phyloP scores from a whole-genome alignment of 2,329 filamentous ascomycete genomes.

The Claviceps cyperi region DNA sequence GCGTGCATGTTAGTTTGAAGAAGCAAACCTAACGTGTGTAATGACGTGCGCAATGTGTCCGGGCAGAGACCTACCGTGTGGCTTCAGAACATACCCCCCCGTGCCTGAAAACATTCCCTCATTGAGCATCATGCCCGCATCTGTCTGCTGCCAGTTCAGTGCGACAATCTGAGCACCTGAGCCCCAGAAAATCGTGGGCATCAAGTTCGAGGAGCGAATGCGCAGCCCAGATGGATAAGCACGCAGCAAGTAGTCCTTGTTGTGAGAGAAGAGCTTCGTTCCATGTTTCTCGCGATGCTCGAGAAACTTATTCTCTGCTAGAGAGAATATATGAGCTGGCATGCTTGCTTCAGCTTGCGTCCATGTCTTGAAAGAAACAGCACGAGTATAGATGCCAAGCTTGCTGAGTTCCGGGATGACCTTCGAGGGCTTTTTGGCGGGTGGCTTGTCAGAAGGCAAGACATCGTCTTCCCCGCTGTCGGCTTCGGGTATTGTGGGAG shows the following conservation, averaged over 20 bases:
- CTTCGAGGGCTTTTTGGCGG: constrained; percentile 34
- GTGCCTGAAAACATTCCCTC: constrained; percentile 80
- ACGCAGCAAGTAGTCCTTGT: constrained; percentile 69
- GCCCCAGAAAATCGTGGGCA: constrained; percentile 74
- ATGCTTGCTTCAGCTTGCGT: constrained; percentile 54
- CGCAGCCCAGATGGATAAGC: constrained; percentile 76
- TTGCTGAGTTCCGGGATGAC: constrained; percentile 61
- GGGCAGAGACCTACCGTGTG: constrained; percentile 35
- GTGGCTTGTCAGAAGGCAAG: constrained; percentile 27
- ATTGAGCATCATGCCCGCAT: constrained; percentile 93
- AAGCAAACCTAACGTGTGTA: neutral
- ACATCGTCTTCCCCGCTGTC: constrained; percentile 22
- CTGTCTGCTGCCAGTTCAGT: constrained; percentile 84
- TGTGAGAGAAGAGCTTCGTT: constrained; percentile 58
- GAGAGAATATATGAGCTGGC: constrained; percentile 55
- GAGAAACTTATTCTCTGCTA: constrained; percentile 50
- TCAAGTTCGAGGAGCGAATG: constrained; percentile 72
- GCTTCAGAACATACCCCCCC: constrained; percentile 77
- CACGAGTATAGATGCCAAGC: constrained; percentile 71
- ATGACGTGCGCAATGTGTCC: neutral
- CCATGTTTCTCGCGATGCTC: constrained; percentile 38
- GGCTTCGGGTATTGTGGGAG: constrained; percentile 14
- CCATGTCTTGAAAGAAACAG: constrained; percentile 69
- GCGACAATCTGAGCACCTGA: constrained; percentile 83
- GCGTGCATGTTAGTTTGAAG: neutral